Base-by-base conservation (phyloP, 257 asterid species). In the Fraxinus cuspidata region DNA sequence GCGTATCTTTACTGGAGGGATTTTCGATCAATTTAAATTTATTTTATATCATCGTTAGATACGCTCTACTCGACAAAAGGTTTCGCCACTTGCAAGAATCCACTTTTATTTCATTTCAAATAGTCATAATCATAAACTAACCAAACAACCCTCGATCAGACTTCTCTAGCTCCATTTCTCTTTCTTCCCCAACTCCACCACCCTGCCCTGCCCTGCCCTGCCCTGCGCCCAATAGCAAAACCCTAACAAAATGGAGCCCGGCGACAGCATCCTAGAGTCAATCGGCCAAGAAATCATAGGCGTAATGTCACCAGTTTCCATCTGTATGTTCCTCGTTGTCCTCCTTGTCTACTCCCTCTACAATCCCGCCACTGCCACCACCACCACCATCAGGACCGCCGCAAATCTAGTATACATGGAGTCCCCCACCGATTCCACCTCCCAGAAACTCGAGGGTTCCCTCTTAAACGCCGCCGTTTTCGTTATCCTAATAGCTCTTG, bases 271-370 rank as follows among this genome's bases (percentile, higher is more conserved):
- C 11, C 80, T 95, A 16, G 96, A 89, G 34, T 79, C 91, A 1
- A 85, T 93, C 77, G 99, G 99, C 32, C 87, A 86, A 0, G 99
- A 95, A 49, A 91, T 95, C 81, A 85, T 90, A 38, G 96, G 91
- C 73, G 96, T 95, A n/a, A 95, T 95, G 98, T 85, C 97, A 3
- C 98, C 99, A 0, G 99, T 95, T 58, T 95, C 99, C 79, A 83
- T 92, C 74, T 95, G 99, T 86, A 95, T 95, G 99, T 79, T 93
- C 66, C 89, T 93, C 32, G 99, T 95, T 7, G 99, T 93, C 85
- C 92, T 95, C 67, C 91, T 95, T 21, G 93, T 95, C 84, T 90
- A 89, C 88, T 78, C 94, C 40, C 90, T 88, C 76, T 84, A 88
- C 84, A 83, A 89, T 74, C 86, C 97, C 76, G 5, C 88, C 78